Base-by-base conservation (phyloP, 202 grass and related monocot species). In the Digitaria exilis region DNA sequence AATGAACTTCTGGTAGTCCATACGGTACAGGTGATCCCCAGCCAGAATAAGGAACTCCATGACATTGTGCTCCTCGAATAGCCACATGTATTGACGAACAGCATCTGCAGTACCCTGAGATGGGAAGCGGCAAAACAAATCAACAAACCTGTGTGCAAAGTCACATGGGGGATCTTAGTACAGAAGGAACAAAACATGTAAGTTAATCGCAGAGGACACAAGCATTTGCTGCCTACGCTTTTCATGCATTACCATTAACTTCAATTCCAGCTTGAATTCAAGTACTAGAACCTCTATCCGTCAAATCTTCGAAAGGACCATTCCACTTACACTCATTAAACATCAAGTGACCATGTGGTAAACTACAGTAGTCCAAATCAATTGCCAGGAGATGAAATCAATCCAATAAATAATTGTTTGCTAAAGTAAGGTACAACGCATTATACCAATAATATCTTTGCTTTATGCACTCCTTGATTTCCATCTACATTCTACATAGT, bases 1-100 rank as follows among this genome's bases (percentile, higher is more conserved):
- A 71, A 97, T 94, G 75, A 97, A 97, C 31, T 92, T 97, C 83
- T 97, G 84, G 34, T 97, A 94, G 71, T 94, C 91, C 94, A 97
- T 97, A n/a, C 91, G 87, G 31, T 97, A 97, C n/a, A 97, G 55
- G 75, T 97, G 94, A 87, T 97, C 94, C 68, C 94, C 94, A 62
- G 94, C 94, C 16, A 97, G 76, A 76, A 94, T 73, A 37, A 97
- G 87, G 30, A 82, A 97, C 52, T 97, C 94, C 94, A 97, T 94
- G 39, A 97, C 75, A 86, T 97, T 90, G 48, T 97, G 94, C 73
- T 97, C 94, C 70, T 97, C 94, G 25, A 97, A 97, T 45, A 97
- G 82, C 91, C 91, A 94, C 42, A 94, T 65, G 82, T 97, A 94
- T 50, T 97, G 87, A 14, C 91, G 73, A 2, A 97, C 91, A 16